Conservation (phyloP, 768 basidiomycete genomes). For the Suillus ampliporus region DNA sequence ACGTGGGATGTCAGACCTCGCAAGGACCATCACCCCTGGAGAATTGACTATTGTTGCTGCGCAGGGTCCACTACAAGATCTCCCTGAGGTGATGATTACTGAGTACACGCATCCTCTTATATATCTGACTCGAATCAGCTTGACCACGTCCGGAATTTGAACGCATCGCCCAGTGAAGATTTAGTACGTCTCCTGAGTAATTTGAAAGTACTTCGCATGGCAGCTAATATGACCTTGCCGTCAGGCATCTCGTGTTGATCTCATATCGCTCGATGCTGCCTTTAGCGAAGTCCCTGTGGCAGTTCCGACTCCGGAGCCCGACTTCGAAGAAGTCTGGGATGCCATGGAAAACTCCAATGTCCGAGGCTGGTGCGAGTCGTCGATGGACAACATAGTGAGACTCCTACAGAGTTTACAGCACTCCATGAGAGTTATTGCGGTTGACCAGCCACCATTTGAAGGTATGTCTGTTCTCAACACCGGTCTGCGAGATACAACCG, state of each 20-base stretch:
- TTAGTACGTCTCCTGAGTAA: slow-evolving; percentile 22
- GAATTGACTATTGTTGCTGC: slow-evolving; percentile 36
- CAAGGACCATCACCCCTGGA: slow-evolving; percentile 36
- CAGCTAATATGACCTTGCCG: slow-evolving; percentile 19
- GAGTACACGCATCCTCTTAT: neutral
- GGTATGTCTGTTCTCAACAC: slow-evolving; percentile 44
- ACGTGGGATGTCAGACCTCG: slow-evolving; percentile 29
- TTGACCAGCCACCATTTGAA: slow-evolving; percentile 62
- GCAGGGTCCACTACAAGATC: slow-evolving; percentile 18
- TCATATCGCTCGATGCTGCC: slow-evolving; percentile 79
- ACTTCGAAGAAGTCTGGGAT: slow-evolving; percentile 67
- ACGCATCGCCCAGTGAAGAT: slow-evolving; percentile 19
- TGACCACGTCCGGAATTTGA: neutral
- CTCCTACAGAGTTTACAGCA: slow-evolving; percentile 55
- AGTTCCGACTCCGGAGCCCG: slow-evolving; percentile 25
- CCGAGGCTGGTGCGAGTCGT: slow-evolving; percentile 73
- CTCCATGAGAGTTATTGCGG: slow-evolving; percentile 55
- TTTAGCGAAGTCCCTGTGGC: slow-evolving; percentile 55
- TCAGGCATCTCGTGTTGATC: slow-evolving; percentile 51
- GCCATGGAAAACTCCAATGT: slow-evolving; percentile 47
- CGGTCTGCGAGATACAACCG: too few relatives aligned
- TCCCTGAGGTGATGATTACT: slow-evolving; percentile 23
- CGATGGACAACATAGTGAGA: slow-evolving; percentile 59
- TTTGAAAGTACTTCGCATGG: neutral
- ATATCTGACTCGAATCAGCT: slow-evolving; percentile 10